phyloP scores from a whole-genome alignment of 306 rosid genomes.

The Ormosia semicastrata region DNA sequence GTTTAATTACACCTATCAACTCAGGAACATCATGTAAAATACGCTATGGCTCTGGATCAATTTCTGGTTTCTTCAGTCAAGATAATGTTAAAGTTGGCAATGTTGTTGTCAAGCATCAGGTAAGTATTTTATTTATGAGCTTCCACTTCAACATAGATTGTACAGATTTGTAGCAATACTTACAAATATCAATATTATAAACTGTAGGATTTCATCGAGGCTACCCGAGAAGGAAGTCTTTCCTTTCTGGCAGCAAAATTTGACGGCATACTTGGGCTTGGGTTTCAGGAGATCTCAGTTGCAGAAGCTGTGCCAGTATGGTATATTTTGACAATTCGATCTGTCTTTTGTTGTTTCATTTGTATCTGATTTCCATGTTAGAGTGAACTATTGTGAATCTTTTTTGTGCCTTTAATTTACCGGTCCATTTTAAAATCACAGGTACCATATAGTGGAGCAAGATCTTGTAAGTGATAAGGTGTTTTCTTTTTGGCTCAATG shows the following conservation, averaged over 20 bases:
- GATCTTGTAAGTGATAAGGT: conserved; percentile 57
- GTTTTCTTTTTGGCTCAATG: conserved; percentile 88
- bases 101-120: conserved; percentile 64
- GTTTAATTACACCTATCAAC: conserved; percentile 10
- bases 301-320: conserved; percentile 67
- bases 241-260: conserved; percentile 67
- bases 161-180: conserved; percentile 9
- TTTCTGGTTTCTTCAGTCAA: conserved; percentile 84
- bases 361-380: conserved; percentile 10
- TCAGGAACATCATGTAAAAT: conserved; percentile 79
- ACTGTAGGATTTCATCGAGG: conserved; percentile 76
- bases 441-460: conserved; percentile 79
- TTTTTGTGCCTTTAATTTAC: conserved; percentile 12
- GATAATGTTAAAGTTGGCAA: conserved; percentile 73
- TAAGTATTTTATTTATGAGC: conserved; percentile 17
- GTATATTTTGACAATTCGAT: conserved; percentile 37
- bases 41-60: conserved; percentile 74
- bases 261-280: conserved; percentile 89
- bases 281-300: conserved; percentile 83
- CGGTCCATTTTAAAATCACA: conserved; percentile 33
- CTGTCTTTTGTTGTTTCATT: neutral
- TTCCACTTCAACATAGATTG: conserved; percentile 4
- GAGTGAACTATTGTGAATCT: conserved; percentile 6
- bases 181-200: neutral
- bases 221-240: conserved; percentile 70